These are phyloP conservation scores for Globisporangium sylvaticum DNA, from an alignment of 352 stramenopile genomes.

Conservation along the genomic window DNA sequence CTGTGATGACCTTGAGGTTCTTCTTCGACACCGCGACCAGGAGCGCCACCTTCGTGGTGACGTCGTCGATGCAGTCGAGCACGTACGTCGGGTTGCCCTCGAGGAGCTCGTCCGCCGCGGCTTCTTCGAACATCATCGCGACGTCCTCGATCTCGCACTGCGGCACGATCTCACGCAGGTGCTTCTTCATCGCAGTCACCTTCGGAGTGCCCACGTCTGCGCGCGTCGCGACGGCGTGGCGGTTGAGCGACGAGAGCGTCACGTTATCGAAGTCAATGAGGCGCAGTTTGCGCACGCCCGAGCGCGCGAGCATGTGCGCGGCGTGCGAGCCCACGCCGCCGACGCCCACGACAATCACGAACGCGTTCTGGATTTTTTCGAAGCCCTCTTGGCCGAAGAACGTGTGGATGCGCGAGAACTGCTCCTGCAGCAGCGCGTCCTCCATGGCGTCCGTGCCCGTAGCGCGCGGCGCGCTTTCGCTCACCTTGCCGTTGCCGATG, in stretches of 20 bases:
- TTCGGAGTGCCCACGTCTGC: conserved; percentile 96
- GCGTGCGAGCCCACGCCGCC: conserved; percentile 96
- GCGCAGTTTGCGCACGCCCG: conserved; percentile 92
- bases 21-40: conserved; percentile 87
- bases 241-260: conserved; percentile 97
- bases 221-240: conserved; percentile 95
- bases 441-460: conserved; percentile 37
- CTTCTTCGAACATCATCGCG: conserved; percentile 89
- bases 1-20: conserved; percentile 79
- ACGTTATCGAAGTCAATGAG: conserved; percentile 99
- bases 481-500: not conserved
- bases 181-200: conserved; percentile 80
- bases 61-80: conserved; percentile 99
- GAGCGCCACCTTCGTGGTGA: conserved; percentile 95
- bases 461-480: not conserved
- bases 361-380: conserved; percentile 79
- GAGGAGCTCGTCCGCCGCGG: conserved; percentile 77
- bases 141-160: conserved; percentile 86
- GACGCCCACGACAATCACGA: conserved; percentile 95
- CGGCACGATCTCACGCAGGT: conserved; percentile 67
- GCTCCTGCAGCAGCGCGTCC: conserved; percentile 61
- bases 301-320: conserved; percentile 96
- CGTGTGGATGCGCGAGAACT: conserved; percentile 90
- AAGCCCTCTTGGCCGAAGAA: conserved; percentile 96
- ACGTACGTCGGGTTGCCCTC: conserved; percentile 90